A percentile compares a stretch with the other conserved stretches of the same genome.
phyloP scores from a whole-genome alignment of 2,329 filamentous ascomycete species.

The Aureobasidium sp. region DNA sequence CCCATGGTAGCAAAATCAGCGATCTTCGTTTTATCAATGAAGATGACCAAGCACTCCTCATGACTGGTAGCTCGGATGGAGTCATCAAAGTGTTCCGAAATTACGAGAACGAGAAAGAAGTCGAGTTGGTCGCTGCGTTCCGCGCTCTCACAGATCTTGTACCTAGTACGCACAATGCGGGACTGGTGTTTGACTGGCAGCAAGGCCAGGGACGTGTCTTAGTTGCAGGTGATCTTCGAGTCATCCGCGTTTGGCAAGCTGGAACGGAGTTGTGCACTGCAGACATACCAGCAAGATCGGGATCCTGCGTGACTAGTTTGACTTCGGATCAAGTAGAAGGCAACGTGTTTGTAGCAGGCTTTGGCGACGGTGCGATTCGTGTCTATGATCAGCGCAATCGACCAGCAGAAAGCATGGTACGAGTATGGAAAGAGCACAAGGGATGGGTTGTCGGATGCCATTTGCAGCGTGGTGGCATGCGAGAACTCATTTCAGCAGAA shows the following conservation, averaged over 20 bases:
- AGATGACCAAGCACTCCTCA: slow-evolving; percentile 87
- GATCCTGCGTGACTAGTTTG: slow-evolving; percentile 89
- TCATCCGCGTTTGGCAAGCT: slow-evolving; percentile 94
- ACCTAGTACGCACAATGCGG: slow-evolving; percentile 77
- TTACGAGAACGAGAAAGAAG: slow-evolving; percentile 69
- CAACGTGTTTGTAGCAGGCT: slow-evolving; percentile 91
- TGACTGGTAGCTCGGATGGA: slow-evolving; percentile 93
- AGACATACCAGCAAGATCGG: slow-evolving; percentile 89
- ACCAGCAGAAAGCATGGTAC: slow-evolving; percentile 85
- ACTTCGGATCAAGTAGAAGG: slow-evolving; percentile 98
- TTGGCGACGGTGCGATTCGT: slow-evolving; percentile 88
- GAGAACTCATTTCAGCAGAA: slow-evolving; percentile 84
- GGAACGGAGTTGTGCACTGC: slow-evolving; percentile 85
- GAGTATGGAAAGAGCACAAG: slow-evolving; percentile 91
- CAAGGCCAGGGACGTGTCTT: slow-evolving; percentile 91
- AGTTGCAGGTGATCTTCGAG: slow-evolving; percentile 92
- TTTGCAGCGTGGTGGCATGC: slow-evolving; percentile 89
- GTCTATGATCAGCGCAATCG: slow-evolving; percentile 81
- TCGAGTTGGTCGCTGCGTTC: slow-evolving; percentile 86
- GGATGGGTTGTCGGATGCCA: slow-evolving; percentile 96
- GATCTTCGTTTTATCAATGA: slow-evolving; percentile 98
- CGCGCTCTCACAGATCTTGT: slow-evolving; percentile 89
- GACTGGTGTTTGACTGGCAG: slow-evolving; percentile 97
- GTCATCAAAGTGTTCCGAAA: slow-evolving; percentile 89
- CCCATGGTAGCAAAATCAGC: slow-evolving; percentile 81